These are phyloP conservation scores for Dothistroma pini DNA, from an alignment of 2,329 filamentous ascomycete genomes.

Conservation along the genomic window DNA sequence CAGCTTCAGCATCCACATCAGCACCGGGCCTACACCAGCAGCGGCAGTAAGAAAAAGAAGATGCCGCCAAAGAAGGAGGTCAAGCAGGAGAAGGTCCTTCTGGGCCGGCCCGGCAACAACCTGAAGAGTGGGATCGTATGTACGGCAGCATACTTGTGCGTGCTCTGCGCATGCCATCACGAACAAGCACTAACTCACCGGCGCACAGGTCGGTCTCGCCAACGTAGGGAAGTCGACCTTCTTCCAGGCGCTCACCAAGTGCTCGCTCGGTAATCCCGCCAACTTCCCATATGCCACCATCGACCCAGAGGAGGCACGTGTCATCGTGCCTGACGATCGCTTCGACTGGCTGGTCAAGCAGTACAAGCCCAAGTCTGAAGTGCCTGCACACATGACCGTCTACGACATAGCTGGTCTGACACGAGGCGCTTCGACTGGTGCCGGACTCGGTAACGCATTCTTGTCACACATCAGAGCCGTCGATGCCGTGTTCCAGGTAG, in stretches of 20 bases:
- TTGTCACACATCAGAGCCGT: constrained; percentile 92
- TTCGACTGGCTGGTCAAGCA: constrained; percentile 95
- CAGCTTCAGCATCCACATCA: background rate
- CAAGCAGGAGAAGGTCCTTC: constrained; percentile 91
- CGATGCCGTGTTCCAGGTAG: constrained; percentile 41
- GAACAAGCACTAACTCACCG: constrained; percentile 42
- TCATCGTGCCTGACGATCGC: constrained; percentile 92
- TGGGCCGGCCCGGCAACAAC: constrained; percentile 95
- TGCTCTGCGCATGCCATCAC: constrained; percentile 29
- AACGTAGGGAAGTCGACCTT: constrained; percentile 99
- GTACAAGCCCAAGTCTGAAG: constrained; percentile 94
- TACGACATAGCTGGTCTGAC: constrained; percentile 99
- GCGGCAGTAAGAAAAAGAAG: constrained; percentile 51
- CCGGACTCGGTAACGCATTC: constrained; percentile 96
- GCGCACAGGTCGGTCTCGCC: constrained; percentile 81
- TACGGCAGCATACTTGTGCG: constrained; percentile 41
- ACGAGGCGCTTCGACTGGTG: constrained; percentile 91
- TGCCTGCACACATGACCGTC: constrained; percentile 96
- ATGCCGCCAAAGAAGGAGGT: constrained; percentile 96
- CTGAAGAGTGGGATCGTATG: constrained; percentile 97
- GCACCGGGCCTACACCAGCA: constrained; percentile 52
- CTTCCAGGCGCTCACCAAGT: constrained; percentile 99
- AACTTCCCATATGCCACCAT: constrained; percentile 99
- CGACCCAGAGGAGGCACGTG: constrained; percentile 95
- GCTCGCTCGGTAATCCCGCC: constrained; percentile 92